Conservation (phyloP, 176 grass and related monocot species). For the Oryza rufipogon region DNA sequence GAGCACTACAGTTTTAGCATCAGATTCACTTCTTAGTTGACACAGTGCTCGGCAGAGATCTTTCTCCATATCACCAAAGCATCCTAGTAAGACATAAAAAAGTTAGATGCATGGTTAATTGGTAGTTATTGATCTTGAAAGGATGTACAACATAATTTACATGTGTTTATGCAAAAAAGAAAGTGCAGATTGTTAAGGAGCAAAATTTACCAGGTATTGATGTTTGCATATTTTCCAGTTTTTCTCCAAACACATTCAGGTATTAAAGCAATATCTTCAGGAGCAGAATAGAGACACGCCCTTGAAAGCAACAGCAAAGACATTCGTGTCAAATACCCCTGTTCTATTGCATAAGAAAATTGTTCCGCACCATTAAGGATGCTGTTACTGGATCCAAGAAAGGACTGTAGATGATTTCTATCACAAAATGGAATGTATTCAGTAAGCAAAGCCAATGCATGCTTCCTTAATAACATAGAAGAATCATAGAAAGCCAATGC, state of each 20-base stretch:
- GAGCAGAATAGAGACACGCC: slow-evolving; percentile 87
- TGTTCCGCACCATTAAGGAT: slow-evolving; percentile 61
- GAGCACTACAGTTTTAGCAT: slow-evolving; percentile 66
- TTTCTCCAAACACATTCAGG: slow-evolving; percentile 92
- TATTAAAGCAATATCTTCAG: slow-evolving; percentile 84
- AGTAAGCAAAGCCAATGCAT: slow-evolving; percentile 73
- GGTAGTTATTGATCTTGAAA: slow-evolving; percentile 11
- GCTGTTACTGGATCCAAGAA: slow-evolving; percentile 65
- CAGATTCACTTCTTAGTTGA: slow-evolving; percentile 76
- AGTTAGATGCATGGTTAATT: slow-evolving; percentile 16
- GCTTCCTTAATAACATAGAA: slow-evolving; percentile 78
- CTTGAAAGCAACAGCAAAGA: slow-evolving; percentile 82
- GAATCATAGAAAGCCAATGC: slow-evolving; percentile 70
- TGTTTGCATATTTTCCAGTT: slow-evolving; percentile 75
- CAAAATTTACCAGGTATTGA: slow-evolving; percentile 61
- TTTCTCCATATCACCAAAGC: slow-evolving; percentile 83
- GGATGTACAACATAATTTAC: no score
- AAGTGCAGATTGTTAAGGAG: slow-evolving; percentile 20
- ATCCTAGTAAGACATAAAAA: slow-evolving; percentile 44
- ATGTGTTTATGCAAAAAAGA: background rate
- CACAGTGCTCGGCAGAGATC: slow-evolving; percentile 71
- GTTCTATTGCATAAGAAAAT: slow-evolving; percentile 68
- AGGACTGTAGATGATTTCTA: slow-evolving; percentile 63
- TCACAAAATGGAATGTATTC: slow-evolving; percentile 79
- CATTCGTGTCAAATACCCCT: slow-evolving; percentile 71